Conservation (phyloP, 768 basidiomycete genomes). For the Piloderma croceum region DNA sequence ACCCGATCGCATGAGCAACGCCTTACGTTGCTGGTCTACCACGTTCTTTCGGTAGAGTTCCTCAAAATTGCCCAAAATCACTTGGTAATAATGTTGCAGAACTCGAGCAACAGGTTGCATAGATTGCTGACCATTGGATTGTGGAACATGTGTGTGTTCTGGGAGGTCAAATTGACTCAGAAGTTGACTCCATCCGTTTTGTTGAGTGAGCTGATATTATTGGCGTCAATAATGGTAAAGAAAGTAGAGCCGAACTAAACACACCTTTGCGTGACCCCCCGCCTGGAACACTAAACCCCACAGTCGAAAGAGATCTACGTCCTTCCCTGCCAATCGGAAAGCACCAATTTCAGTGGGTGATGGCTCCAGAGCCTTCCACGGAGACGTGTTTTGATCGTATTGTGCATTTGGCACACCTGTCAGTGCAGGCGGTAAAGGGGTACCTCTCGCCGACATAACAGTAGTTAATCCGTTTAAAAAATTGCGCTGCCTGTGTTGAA, state of each 20-base stretch:
- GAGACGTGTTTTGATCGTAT: conserved; percentile 59
- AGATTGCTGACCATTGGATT: conserved; percentile 41
- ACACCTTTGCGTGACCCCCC: conserved; percentile 61
- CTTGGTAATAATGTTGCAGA: conserved; percentile 56
- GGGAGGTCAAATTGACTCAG: conserved; percentile 56
- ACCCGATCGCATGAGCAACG: conserved; percentile 18
- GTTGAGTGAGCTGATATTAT: conserved; percentile 38
- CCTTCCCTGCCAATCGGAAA: conserved; percentile 66
- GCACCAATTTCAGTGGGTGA: conserved; percentile 52
- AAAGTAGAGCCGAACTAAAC: conserved; percentile 19
- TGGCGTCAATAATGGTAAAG: conserved; percentile 11
- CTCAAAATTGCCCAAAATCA: conserved; percentile 67
- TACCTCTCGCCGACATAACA: conserved; percentile 49
- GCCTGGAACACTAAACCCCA: conserved; percentile 55
- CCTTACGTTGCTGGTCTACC: conserved; percentile 54
- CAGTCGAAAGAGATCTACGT: conserved; percentile 71
- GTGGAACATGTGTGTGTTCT: conserved; percentile 44
- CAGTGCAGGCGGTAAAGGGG: conserved; percentile 71
- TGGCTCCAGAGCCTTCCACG: conserved; percentile 62
- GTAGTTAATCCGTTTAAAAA: conserved; percentile 60
- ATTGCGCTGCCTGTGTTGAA: conserved; percentile 51
- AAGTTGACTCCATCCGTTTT: conserved; percentile 53
- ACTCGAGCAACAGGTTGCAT: conserved; percentile 46
- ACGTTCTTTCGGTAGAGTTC: conserved; percentile 60
- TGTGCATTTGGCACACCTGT: conserved; percentile 53